Evolutionary conservation across 148 eudicot genomes (phyloP).

Genomic region (Cornus florida): DNA sequence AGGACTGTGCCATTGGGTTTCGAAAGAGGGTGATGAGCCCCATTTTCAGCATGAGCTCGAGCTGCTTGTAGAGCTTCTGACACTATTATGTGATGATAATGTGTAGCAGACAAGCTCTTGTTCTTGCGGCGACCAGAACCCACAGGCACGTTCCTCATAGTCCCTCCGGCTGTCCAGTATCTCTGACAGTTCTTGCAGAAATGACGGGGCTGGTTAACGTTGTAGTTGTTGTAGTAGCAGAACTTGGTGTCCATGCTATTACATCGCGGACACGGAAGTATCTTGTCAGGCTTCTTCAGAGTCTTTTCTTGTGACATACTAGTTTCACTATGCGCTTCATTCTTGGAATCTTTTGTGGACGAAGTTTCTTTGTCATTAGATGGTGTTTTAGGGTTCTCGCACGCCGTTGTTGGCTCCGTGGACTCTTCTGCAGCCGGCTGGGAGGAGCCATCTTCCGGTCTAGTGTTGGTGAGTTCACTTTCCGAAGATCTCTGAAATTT

Average conservation of each 20-base stretch:
- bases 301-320: constrained; percentile 32
- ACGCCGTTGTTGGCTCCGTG: constrained; percentile 22
- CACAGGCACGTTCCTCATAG: constrained; percentile 66
- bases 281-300: constrained; percentile 55
- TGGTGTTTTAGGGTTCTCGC: constrained; percentile 21
- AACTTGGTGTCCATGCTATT: constrained; percentile 68
- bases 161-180: constrained; percentile 71
- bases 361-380: constrained; percentile 15
- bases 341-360: constrained; percentile 18
- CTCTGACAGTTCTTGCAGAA: constrained; percentile 70
- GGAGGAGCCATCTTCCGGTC: constrained; percentile 22
- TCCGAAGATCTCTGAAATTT: constrained; percentile 33
- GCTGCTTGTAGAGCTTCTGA: constrained; percentile 28
- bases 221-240: constrained; percentile 72
- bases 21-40: constrained; percentile 19
- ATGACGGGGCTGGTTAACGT: constrained; percentile 62
- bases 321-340: constrained; percentile 37
- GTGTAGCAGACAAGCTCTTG: constrained; percentile 36
- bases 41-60: constrained; percentile 13
- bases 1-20: constrained; percentile 29
- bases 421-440: constrained; percentile 19
- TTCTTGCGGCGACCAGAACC: constrained; percentile 70
- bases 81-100: constrained; percentile 30
- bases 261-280: constrained; percentile 69
- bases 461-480: constrained; percentile 21